These are phyloP conservation scores for Mycena polygramma DNA, from an alignment of 768 basidiomycete genomes.

Conservation along the genomic window DNA sequence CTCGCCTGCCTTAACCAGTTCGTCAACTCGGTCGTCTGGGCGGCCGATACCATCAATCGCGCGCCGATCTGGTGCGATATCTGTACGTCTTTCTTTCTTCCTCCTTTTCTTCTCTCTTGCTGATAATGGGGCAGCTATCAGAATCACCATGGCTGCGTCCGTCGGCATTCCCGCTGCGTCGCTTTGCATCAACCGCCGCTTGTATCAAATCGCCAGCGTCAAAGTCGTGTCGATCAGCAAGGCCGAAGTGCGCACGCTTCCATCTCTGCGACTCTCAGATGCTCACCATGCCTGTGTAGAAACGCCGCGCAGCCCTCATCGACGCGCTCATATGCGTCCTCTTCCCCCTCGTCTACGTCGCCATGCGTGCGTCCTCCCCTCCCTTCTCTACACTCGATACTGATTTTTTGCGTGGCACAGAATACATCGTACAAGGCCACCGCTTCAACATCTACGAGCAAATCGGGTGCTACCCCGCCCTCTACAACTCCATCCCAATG, in stretches of 20 bases:
- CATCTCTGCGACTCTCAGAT: too few species aligned
- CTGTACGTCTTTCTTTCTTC: conserved; percentile 49
- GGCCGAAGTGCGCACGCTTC: conserved; percentile 47
- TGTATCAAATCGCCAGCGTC: conserved; percentile 59
- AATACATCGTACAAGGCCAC: conserved; percentile 60
- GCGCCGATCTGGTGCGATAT: conserved; percentile 78
- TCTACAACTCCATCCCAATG: conserved; percentile 51
- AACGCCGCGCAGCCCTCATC: conserved; percentile 54
- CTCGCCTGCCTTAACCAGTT: conserved; percentile 54
- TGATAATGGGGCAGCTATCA: conserved; percentile 55
- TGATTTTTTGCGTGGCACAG: neutral
- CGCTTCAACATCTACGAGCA: conserved; percentile 63
- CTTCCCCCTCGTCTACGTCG: conserved; percentile 61
- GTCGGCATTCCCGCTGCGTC: conserved; percentile 61
- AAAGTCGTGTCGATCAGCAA: conserved; percentile 44
- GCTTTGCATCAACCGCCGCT: conserved; percentile 64
- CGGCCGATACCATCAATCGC: conserved; percentile 51
- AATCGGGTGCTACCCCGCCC: conserved; percentile 59
- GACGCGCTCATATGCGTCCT: conserved; percentile 62
- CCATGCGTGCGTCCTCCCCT: conserved; percentile 43
- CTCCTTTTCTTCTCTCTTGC: conserved; percentile 26
- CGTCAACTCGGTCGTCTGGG: conserved; percentile 70
- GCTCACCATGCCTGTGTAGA: conserved; percentile 41
- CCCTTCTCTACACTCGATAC: neutral
- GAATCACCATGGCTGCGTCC: conserved; percentile 57